Percentiles rank a stretch among this genome's conserved stretches.
phyloP scores from a whole-genome alignment of 441 rosid genomes.

The Erodium texanum region DNA sequence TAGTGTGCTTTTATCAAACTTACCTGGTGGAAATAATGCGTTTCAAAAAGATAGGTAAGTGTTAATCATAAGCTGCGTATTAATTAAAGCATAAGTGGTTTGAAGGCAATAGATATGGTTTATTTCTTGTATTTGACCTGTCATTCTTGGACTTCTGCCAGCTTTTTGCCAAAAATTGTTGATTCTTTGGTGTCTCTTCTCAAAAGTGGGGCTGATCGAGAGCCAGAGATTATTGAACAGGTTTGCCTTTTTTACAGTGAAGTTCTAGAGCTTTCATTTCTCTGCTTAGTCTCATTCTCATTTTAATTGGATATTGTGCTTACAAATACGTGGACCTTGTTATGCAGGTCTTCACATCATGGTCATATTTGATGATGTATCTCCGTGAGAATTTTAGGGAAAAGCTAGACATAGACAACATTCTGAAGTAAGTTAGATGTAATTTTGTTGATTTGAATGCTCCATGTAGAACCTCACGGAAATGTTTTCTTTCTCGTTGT shows the following conservation, averaged over 20 bases:
- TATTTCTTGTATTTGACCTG: constrained; percentile 2
- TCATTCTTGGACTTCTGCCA: constrained; percentile 21
- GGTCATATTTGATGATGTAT: constrained; percentile 61
- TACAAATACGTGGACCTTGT: constrained; percentile 7
- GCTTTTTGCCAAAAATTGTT: constrained; percentile 64
- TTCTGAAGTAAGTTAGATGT: constrained; percentile 51
- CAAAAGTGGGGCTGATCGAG: constrained; percentile 74
- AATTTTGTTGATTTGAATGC: constrained; percentile 9
- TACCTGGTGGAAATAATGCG: background rate
- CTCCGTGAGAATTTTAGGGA: constrained; percentile 59
- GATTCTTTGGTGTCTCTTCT: constrained; percentile 55
- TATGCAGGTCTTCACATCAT: constrained; percentile 68
- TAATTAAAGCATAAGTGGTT: constrained; percentile 1
- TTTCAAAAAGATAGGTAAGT: constrained; percentile 3
- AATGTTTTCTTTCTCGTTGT: background rate
- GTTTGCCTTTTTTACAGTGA: constrained; percentile 28
- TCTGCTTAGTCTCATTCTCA: constrained; percentile 1
- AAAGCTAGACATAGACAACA: constrained; percentile 29
- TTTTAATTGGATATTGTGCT: background rate
- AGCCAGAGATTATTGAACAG: constrained; percentile 90
- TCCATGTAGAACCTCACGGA: background rate
- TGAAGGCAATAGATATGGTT: background rate
- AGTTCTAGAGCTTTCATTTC: constrained; percentile 12
- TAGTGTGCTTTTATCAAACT: background rate
- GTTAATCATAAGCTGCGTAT: background rate